Evolutionary conservation across 106 monocot genomes (phyloP), one percentile per base, ranked within the genome.

Genomic region (Allium sativum): DNA sequence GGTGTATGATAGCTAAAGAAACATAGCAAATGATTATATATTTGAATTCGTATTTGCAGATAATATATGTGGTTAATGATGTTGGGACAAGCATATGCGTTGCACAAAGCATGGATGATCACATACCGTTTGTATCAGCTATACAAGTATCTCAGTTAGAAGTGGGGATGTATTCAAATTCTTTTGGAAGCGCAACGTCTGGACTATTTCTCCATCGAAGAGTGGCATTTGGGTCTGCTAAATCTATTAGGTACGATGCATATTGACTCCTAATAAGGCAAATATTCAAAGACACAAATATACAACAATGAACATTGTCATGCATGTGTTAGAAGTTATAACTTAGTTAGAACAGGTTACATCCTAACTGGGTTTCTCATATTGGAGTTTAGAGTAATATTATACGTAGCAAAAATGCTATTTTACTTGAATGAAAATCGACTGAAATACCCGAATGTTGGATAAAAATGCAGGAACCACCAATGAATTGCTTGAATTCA

Each of bases 51-150:
- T 31, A 31, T 31, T 31, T 3, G 5, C 31, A 31, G 31, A 31
- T 31, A 31, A 31, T 72, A 4, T 65, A 68, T 18, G 62, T 48
- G 3, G 68, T 58, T 40, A 40, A 21, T 3, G 72, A 52, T 0
- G 62, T 18, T 16, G 18, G 41, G 4, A 68, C 68, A 0, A 68
- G 62, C 45, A 53, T 78, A 5, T 78, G 77, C 45, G 68, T 72
- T 17, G 77, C 44, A 19, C 64, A 17, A 68, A 64, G 51, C 7
- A 44, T 8, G 6, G 18, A 14, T 10, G 57, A 53, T 3, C 62
- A 68, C 22, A 12, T 47, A 4, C 72, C 77, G 4, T 78, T 78
- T 43, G 44, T 78, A 12, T 72, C 72, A 7, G 77, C 72, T 15
- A 72, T 78, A 3, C 72, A 78, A 53, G 63, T 72, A 7, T 48